Conservation (phyloP, 495 filamentous ascomycete genomes). For the Podospora appendiculata region DNA sequence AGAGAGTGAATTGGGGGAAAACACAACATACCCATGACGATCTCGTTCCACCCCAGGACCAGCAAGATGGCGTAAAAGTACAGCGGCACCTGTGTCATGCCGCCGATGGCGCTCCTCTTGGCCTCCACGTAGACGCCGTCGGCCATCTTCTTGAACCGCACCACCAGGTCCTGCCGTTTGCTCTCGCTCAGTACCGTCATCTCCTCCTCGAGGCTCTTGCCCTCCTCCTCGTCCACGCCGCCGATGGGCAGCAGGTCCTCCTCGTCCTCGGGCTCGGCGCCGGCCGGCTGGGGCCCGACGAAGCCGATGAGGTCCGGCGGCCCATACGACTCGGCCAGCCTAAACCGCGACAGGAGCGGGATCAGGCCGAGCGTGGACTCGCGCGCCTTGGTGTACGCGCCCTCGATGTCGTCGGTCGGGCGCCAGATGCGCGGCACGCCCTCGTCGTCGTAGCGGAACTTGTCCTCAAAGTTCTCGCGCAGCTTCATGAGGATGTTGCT, state of each 20-base stretch:
- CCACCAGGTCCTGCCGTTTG: conserved; percentile 79
- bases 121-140: conserved; percentile 97
- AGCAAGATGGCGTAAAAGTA: conserved; percentile 90
- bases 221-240: conserved; percentile 85
- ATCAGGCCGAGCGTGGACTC: conserved; percentile 87
- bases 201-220: conserved; percentile 89
- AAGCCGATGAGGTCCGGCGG: conserved; percentile 77
- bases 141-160: conserved; percentile 95
- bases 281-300: conserved; percentile 71
- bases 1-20: not conserved
- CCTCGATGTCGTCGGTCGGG: conserved; percentile 94
- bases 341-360: conserved; percentile 81
- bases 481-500: conserved; percentile 93
- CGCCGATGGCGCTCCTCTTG: conserved; percentile 91
- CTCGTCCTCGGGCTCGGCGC: conserved; percentile 73
- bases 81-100: conserved; percentile 85
- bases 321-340: conserved; percentile 55
- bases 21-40: conserved; percentile 68
- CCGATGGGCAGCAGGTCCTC: conserved; percentile 82
- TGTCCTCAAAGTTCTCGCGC: conserved; percentile 97
- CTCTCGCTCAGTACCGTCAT: conserved; percentile 86
- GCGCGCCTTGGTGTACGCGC: conserved; percentile 80
- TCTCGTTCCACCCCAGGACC: conserved; percentile 95
- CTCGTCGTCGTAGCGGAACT: conserved; percentile 93
- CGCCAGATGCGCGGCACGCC: conserved; percentile 97